Evolutionary conservation across 345 rosid species (phyloP).

Genomic region (Populus pruinosa): DNA sequence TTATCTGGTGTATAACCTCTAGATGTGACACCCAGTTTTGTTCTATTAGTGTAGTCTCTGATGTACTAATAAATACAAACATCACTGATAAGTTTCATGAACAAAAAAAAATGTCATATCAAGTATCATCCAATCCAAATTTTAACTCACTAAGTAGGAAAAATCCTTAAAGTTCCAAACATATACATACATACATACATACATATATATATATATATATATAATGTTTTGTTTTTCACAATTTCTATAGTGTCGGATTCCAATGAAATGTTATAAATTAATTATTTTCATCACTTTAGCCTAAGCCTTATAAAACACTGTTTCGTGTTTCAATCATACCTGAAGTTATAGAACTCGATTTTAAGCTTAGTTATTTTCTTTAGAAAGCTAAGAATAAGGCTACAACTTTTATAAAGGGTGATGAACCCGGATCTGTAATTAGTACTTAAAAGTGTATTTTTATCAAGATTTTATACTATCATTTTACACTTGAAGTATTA

Average conservation of each 20-base stretch:
- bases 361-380: not conserved
- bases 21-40: not conserved
- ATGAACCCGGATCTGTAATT: fast-evolving
- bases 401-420: not conserved
- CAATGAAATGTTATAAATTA: not conserved
- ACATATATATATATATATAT: too few species aligned
- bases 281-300: not conserved
- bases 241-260: fast-evolving
- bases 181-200: too few species aligned
- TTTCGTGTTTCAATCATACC: not conserved
- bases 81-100: fast-evolving
- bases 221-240: not conserved
- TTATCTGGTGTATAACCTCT: fast-evolving
- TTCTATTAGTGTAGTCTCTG: too few species aligned
- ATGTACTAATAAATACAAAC: not conserved
- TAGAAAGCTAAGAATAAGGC: not conserved
- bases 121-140: not conserved
- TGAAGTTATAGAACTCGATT: not conserved
- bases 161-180: too few species aligned
- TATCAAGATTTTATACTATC: too few species aligned
- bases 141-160: not conserved
- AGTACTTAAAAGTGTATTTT: too few species aligned
- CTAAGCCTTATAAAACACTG: not conserved
- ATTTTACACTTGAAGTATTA: too few species aligned
- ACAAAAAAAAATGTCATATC: not conserved